Base-by-base conservation (phyloP, 495 filamentous ascomycete species). In the Pseudoneurospora amorphoporcata region DNA sequence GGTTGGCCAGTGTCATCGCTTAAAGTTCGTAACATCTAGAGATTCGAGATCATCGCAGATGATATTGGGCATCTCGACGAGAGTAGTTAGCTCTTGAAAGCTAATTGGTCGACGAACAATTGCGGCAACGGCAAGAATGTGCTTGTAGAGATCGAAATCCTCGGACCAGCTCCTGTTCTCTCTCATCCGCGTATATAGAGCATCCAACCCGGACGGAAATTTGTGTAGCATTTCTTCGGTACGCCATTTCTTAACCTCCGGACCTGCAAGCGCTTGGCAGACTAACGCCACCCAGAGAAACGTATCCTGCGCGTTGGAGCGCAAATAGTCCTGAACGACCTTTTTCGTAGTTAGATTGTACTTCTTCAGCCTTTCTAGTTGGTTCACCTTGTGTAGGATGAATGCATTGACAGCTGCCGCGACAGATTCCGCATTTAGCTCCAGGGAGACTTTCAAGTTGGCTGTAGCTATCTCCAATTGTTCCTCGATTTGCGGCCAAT, bases 241-340 rank as follows among this genome's bases (percentile, higher is more conserved):
- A 9, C 71, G 16, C 45, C 69, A 53, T 0, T 19, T 19, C 19
- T 43, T 0, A 12, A 29, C 43, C 1, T 35, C 2, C 39, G 23
- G 23, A 23, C 41, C 72, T 23, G 23, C 23, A 32, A 83, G 75
- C 17, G 72, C 73, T 74, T 79, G 70, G 70, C 73, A 79, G 5
- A 82, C 77, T 17, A 82, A 72, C 3, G 80, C 77, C 19, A 81
- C 80, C 80, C 79, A 81, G 29, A 77, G 74, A 65, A 83, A 83
- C 23, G 37, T 38, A 23, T 23, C 23, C 23, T 23, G 23, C 23
- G 23, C 23, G 23, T 23, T 23, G 23, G 23, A 23, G 23, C 23
- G 23, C 23, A 23, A 23, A 23, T 23, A 23, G 23, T 23, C 23
- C 23, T 23, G 23, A 23, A 23, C 23, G 23, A 23, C 23, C 23